phyloP scores from a whole-genome alignment of 1,284 basidiomycete species.

The Cutaneotrichosporon arboriforme region DNA sequence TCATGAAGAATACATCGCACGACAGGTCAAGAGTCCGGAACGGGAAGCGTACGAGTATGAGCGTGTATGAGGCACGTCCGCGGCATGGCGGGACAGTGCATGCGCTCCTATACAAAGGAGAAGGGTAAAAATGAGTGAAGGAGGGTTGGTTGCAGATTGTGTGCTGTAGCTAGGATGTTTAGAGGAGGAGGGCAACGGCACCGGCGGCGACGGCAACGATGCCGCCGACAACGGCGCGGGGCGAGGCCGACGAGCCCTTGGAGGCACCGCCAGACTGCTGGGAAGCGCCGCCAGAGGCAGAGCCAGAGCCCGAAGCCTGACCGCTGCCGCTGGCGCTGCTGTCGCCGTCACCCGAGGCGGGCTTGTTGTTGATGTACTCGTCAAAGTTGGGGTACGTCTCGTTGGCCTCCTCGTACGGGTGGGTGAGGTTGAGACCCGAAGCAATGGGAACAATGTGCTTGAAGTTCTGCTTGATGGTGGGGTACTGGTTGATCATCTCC shows the following conservation, averaged over 20 bases:
- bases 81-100: too few species aligned
- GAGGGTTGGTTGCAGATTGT: background rate
- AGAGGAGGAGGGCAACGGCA: constrained; percentile 5
- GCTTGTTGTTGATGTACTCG: constrained; percentile 17
- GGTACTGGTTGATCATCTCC: constrained; percentile 35
- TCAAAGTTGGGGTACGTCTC: constrained; percentile 40
- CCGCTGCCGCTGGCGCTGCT: background rate
- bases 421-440: constrained; percentile 46
- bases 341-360: background rate
- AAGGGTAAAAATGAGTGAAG: too few species aligned
- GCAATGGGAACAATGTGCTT: constrained; percentile 45
- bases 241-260: background rate
- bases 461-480: constrained; percentile 40
- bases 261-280: background rate
- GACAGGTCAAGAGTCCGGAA: too few species aligned
- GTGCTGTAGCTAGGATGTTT: background rate
- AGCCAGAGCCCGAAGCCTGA: background rate
- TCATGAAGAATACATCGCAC: too few species aligned
- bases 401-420: constrained; percentile 50
- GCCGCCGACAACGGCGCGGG: background rate
- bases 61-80: too few species aligned
- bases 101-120: too few species aligned
- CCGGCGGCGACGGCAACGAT: background rate
- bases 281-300: background rate
- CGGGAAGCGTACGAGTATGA: too few species aligned